These are phyloP conservation scores for Bromus sterilis DNA, from an alignment of 176 grass and related monocot species.

Conservation along the genomic window DNA sequence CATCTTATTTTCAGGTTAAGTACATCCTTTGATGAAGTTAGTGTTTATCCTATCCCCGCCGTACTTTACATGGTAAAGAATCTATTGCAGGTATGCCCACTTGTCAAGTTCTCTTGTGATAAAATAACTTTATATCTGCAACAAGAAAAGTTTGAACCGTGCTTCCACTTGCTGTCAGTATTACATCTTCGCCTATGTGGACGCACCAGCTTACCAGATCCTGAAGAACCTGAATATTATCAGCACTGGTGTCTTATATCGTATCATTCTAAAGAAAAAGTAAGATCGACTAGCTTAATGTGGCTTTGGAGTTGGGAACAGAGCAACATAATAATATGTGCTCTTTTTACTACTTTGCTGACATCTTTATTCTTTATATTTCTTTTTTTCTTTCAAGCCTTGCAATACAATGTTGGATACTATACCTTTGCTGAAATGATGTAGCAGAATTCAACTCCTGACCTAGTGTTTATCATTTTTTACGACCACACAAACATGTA, in stretches of 20 bases:
- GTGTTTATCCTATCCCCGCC: slow-evolving; percentile 81
- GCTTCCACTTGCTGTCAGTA: slow-evolving; percentile 46
- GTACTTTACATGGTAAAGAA: slow-evolving; percentile 85
- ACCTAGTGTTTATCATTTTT: not conserved
- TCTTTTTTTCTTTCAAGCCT: not conserved
- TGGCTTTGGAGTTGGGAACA: not conserved
- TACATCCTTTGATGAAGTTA: slow-evolving; percentile 76
- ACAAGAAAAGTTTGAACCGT: slow-evolving; percentile 1
- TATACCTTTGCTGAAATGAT: not conserved
- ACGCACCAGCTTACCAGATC: slow-evolving; percentile 91
- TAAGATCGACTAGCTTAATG: slow-evolving; percentile 30
- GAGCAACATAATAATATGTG: not conserved
- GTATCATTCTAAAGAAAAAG: slow-evolving; percentile 88
- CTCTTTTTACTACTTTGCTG: not conserved
- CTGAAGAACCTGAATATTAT: slow-evolving; percentile 98
- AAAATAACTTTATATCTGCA: not conserved
- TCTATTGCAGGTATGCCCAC: slow-evolving; percentile 66
- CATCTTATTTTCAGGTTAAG: slow-evolving; percentile 59
- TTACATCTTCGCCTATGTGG: slow-evolving; percentile 94
- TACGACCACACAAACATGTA: not conserved
- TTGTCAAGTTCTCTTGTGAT: not conserved
- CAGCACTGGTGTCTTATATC: slow-evolving; percentile 88
- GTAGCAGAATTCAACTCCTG: not conserved
- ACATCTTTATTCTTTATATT: not conserved
- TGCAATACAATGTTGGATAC: not conserved